Base-by-base conservation (phyloP, 768 basidiomycete genomes). In the Exsudoporus frostii region DNA sequence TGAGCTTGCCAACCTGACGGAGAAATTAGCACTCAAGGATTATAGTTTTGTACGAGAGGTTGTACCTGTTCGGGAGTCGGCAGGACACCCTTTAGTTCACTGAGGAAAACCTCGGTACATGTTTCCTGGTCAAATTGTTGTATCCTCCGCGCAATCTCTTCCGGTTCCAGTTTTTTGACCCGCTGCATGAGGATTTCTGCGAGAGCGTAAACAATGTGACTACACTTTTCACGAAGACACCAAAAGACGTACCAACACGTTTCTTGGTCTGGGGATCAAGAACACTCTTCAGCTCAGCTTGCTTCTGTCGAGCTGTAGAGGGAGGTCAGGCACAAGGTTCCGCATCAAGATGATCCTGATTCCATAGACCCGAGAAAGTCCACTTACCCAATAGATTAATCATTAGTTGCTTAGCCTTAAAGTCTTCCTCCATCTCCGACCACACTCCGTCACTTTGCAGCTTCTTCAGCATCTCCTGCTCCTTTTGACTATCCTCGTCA, bases 401-500 rank as follows among this genome's bases (percentile, higher is more conserved):
- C 52, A 96, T 93, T 44, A 95, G 77, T 68, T 97, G 92, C 71
- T 94, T 94, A 17, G 94, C 94, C 66, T 94, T 92, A 76, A 99
- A 99, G 67, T 94, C 94, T 65, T 96, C 89, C 69, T 98, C 94
- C 90, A 99, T 98, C 73, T 94, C 88, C 64, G 79, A 80, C 88
- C 94, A 98, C 14, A 99, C 84, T 40, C 94, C 92, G 62, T 93
- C 90, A 46, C 75, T 71, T 62, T 88, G 86, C 43, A 99, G 72
- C 69, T 90, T 90, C 68, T 84, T 79, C 39, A 93, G 71, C 79
- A 93, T 91, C 59, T 90, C 86, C 55, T 81, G 76, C 64, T 92
- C 90, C 63, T 84, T 85, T 59, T 83, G 75, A 33, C 53, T 48
- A 48, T 76, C 74, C 54, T 92, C 90, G 36, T 80, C 79, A 48